Conservation (phyloP, 2,329 filamentous ascomycete genomes). For the Colletotrichum kahawae region DNA sequence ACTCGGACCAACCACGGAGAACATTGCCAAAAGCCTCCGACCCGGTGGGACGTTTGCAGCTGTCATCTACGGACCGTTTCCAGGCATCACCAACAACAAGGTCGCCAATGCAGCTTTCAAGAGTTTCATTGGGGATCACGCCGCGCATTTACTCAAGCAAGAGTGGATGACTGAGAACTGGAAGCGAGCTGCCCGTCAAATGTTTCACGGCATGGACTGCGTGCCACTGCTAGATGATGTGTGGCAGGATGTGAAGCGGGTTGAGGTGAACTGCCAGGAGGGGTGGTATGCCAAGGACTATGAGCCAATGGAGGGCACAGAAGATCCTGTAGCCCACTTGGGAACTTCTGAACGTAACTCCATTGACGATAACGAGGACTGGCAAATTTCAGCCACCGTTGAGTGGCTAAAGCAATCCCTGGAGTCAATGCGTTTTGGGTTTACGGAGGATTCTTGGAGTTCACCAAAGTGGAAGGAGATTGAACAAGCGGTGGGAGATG, state of each 20-base stretch:
- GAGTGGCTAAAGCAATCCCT: slow-evolving; percentile 15
- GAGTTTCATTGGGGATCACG: neutral
- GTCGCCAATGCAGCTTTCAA: neutral
- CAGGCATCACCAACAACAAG: neutral
- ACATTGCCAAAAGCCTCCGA: neutral
- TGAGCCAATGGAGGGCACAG: neutral
- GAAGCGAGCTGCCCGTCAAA: slow-evolving; percentile 6
- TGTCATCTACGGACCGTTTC: slow-evolving; percentile 9
- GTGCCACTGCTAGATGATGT: neutral
- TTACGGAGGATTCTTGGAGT: neutral
- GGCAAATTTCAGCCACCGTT: neutral
- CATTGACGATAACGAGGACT: neutral
- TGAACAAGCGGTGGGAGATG: neutral
- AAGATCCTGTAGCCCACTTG: neutral
- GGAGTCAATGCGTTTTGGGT: slow-evolving; percentile 5
- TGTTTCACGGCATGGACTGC: slow-evolving; percentile 10
- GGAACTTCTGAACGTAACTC: neutral
- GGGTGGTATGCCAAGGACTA: slow-evolving; percentile 7
- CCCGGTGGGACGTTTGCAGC: neutral
- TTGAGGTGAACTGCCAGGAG: neutral
- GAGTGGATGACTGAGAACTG: neutral
- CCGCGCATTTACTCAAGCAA: neutral
- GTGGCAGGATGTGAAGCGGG: slow-evolving; percentile 1
- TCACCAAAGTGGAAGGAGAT: neutral
- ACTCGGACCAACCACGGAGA: neutral